Evolutionary conservation across 306 rosid species (phyloP).

Genomic region (Prosopis cineraria): DNA sequence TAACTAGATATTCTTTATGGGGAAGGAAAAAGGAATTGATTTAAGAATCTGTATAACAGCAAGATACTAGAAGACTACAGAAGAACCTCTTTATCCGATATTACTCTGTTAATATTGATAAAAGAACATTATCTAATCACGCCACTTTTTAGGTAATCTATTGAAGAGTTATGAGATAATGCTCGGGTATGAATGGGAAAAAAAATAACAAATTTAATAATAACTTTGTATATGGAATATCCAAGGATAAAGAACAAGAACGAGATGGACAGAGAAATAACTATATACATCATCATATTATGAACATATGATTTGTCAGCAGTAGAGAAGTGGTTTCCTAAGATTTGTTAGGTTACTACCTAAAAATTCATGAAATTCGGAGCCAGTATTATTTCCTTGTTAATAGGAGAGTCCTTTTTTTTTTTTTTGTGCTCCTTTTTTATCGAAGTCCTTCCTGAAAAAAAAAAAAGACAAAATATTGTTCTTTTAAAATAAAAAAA

Average conservation of each 20-base stretch:
- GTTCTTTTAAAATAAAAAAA: too few species aligned
- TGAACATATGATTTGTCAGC: neutral
- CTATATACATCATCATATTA: neutral
- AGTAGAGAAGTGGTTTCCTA: too few species aligned
- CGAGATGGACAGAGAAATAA: neutral
- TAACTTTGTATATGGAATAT: neutral
- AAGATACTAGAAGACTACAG: conserved; percentile 1
- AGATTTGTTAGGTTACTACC: neutral
- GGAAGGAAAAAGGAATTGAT: conserved; percentile 9
- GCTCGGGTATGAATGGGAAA: too few species aligned
- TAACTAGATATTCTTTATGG: neutral
- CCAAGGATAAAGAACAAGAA: neutral
- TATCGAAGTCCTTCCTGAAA: neutral
- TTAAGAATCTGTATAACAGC: conserved; percentile 11
- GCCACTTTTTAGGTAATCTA: neutral
- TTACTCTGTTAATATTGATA: neutral
- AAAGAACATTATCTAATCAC: neutral
- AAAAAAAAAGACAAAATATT: too few species aligned
- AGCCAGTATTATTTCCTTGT: neutral
- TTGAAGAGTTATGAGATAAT: neutral
- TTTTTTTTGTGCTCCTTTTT: too few species aligned
- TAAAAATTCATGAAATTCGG: neutral
- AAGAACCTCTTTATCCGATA: conserved; percentile 12
- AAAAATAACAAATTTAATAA: too few species aligned
- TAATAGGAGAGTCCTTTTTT: neutral